Evolutionary conservation across 495 filamentous ascomycete genomes (phyloP), one percentile per base, ranked within the genome.

Genomic region (Aspergillus bertholletiae): DNA sequence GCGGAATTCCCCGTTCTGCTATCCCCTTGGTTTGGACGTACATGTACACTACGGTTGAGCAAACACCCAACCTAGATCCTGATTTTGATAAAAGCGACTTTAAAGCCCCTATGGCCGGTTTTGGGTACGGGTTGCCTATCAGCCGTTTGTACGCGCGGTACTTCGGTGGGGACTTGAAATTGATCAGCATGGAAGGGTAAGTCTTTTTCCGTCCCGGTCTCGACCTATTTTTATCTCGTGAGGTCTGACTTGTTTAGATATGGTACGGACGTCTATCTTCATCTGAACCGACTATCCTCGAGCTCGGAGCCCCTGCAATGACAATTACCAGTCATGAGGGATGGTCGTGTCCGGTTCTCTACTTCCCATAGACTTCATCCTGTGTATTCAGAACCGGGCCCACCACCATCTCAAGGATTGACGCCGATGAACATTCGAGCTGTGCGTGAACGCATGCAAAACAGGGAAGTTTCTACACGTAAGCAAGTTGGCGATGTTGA

Each of bases 151-250:
- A 98, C 67, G 95, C 94, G 50, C 78, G 94, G 55, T 98, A 98
- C 73, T 98, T 98, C 68, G 94, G 94, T 30, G 94, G 94, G 39
- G 94, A 98, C 70, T 69, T 98, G 58, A 97, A 97, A 67, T 66
- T 98, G 73, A 98, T 97, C 63, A 97, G 93, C 67, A 97, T 98
- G 94, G 94, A 98, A 77, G 94, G 94, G 94, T 96, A 77, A 75
- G 90, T 72, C 40, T 1, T 50, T 49, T 11, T 40, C 24, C 24
- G 32, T 43, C 46, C 46, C 24, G 26, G 13, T n/a, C 11, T 2
- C 49, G 55, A 23, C 17, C 7, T 41, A 46, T 46, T 43, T 12
- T 49, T 30, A 37, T 11, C 17, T 2, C 2, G 13, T 15, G 6
- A 15, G 17, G 13, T 26, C 56, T 56, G 7, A 55, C 34, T 41